A percentile compares a stretch with the other conserved stretches of the same genome.
Conservation (phyloP, 148 eudicot species). For the Rhododendron griersonianum region DNA sequence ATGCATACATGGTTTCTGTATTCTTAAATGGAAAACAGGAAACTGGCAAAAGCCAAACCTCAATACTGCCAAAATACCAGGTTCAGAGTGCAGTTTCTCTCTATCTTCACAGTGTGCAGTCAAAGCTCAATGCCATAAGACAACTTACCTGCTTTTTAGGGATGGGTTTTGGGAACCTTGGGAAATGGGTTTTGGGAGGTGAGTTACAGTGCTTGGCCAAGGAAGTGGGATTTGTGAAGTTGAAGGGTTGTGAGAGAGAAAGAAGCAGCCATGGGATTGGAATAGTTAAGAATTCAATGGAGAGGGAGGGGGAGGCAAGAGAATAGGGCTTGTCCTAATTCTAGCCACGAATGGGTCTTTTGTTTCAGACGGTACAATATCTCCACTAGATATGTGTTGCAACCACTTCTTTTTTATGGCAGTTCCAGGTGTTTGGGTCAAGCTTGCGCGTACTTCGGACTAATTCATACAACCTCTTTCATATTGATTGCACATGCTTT, state of each 20-base stretch:
- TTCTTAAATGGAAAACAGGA: not conserved
- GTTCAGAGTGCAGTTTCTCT: not conserved
- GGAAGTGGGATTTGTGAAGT: not conserved
- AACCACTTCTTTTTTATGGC: not conserved
- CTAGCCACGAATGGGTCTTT: constrained; percentile 25
- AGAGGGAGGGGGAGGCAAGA: not conserved
- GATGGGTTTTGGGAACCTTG: not conserved
- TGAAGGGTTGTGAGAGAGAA: constrained; percentile 30
- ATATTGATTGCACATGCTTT: too few species aligned
- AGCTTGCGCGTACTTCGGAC: too few species aligned
- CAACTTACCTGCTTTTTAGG: not conserved
- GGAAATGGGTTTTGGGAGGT: not conserved
- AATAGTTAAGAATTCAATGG: constrained; percentile 3
- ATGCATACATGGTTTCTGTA: not conserved
- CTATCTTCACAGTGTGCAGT: not conserved
- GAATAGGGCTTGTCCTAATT: constrained; percentile 6
- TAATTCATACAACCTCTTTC: too few species aligned
- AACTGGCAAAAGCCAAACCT: not conserved
- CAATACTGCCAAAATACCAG: not conserved
- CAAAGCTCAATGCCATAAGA: not conserved
- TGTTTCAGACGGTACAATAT: not conserved
- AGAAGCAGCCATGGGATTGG: constrained; percentile 41
- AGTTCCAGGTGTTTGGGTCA: too few species aligned
- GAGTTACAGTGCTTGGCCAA: not conserved
- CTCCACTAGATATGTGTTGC: not conserved